Conservation (phyloP, 2,329 filamentous ascomycete genomes). For the Exophiala aquamarina region DNA sequence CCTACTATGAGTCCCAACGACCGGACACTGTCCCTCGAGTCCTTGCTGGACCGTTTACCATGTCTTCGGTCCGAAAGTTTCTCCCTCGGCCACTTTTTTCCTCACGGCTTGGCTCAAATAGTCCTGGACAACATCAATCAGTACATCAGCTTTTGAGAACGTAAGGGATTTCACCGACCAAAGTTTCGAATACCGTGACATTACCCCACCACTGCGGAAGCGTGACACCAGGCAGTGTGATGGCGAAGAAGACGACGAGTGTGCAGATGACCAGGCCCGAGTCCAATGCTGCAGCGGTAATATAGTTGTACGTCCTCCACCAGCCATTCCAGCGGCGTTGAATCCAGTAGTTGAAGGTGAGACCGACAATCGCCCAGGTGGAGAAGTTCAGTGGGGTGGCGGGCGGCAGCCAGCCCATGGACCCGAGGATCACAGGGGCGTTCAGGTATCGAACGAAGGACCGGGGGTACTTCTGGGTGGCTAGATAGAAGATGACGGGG, state of each 20-base stretch:
- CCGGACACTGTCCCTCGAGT: no score
- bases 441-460: constrained; percentile 15
- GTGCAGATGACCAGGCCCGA: constrained; percentile 34
- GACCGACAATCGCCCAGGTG: constrained; percentile 37
- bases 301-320: constrained; percentile 44
- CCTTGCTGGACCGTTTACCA: no score
- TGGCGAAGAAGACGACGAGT: constrained; percentile 38
- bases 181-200: constrained; percentile 14
- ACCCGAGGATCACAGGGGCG: constrained; percentile 35
- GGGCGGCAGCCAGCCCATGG: constrained; percentile 24
- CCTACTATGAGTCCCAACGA: no score
- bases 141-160: no score
- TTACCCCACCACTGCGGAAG: constrained; percentile 38
- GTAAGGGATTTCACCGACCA: no score
- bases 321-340: constrained; percentile 34
- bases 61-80: background rate
- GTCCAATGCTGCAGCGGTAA: constrained; percentile 40
- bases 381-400: constrained; percentile 38
- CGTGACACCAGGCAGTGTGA: constrained; percentile 33
- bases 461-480: constrained; percentile 36
- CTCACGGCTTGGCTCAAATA: background rate
- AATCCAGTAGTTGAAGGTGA: constrained; percentile 41
- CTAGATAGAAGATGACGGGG: constrained; percentile 43
- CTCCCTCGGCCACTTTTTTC: background rate
- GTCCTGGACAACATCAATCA: background rate